These are phyloP conservation scores for Cryphonectria nitschkei DNA, from an alignment of 2,329 filamentous ascomycete genomes.

Conservation along the genomic window DNA sequence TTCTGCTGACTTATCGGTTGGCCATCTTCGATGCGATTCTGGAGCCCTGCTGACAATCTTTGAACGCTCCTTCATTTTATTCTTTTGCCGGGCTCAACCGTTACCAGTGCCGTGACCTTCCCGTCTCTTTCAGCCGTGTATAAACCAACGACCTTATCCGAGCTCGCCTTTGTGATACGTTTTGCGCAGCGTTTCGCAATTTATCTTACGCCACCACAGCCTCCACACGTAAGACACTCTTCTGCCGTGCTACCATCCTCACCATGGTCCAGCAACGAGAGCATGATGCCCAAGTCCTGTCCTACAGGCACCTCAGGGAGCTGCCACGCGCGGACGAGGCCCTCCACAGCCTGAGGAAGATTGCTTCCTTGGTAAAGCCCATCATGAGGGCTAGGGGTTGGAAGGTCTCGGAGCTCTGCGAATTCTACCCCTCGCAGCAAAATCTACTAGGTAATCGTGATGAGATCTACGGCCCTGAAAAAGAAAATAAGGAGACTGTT, in stretches of 20 bases:
- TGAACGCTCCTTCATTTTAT: neutral
- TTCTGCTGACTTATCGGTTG: constrained; percentile 16
- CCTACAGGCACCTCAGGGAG: constrained; percentile 53
- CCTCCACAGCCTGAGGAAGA: constrained; percentile 69
- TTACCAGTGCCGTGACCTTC: neutral
- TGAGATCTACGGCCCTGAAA: neutral
- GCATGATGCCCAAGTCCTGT: constrained; percentile 50
- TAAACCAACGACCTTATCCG: neutral
- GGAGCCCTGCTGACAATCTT: constrained; percentile 5
- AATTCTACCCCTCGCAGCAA: constrained; percentile 79
- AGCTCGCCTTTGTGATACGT: neutral
- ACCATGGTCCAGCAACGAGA: constrained; percentile 34
- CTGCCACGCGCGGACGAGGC: constrained; percentile 55
- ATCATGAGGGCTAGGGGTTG: constrained; percentile 88
- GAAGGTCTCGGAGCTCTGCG: constrained; percentile 77
- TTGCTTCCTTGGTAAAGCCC: constrained; percentile 89
- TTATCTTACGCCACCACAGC: neutral
- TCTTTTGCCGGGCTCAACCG: neutral
- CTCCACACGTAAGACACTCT: neutral
- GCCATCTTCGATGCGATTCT: constrained; percentile 21
- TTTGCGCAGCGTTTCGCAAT: constrained; percentile 4
- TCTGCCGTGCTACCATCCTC: neutral
- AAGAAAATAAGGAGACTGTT: neutral
- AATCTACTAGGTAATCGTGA: constrained; percentile 67
- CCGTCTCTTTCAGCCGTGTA: neutral